Percentiles rank a stretch among this genome's conserved stretches.
Conservation (phyloP, 352 stramenopile genomes). For the Albugo candida region DNA sequence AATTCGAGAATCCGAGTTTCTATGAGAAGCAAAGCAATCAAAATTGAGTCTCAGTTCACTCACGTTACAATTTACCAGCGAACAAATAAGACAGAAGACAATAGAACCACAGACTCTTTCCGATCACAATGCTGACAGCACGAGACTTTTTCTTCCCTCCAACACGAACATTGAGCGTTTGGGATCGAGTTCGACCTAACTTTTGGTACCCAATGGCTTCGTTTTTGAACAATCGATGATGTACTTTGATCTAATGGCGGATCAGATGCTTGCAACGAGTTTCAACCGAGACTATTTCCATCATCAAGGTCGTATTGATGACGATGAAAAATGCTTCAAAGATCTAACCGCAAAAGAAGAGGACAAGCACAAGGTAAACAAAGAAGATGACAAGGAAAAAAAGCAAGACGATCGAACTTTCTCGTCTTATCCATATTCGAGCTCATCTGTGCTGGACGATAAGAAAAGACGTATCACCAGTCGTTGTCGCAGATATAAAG, state of each 20-base stretch:
- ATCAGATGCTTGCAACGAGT: constrained; percentile 16
- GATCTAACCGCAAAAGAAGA: constrained; percentile 15
- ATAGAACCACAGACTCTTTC: no score
- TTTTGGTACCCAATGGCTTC: constrained; percentile 37
- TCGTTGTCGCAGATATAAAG: constrained; percentile 19
- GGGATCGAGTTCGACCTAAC: constrained; percentile 27
- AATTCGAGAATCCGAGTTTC: no score
- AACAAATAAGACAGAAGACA: no score
- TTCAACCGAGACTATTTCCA: constrained; percentile 12
- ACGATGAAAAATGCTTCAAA: constrained; percentile 31
- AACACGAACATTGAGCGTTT: constrained; percentile 32
- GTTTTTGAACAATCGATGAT: constrained; percentile 33
- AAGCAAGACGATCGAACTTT: constrained; percentile 6
- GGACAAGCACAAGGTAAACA: no score
- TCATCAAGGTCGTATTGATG: constrained; percentile 8
- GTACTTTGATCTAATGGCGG: no score
- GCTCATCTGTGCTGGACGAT: constrained; percentile 20
- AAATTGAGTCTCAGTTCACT: no score
- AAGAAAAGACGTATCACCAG: constrained; percentile 15
- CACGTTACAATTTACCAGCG: no score
- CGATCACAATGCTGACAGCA: no score
- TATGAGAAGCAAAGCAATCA: no score
- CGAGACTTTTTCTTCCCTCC: no score
- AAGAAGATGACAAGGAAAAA: not conserved
- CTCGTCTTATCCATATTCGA: constrained; percentile 29